Evolutionary conservation across 1,284 basidiomycete species (phyloP).

Genomic region (Trichosporon ovoides): DNA sequence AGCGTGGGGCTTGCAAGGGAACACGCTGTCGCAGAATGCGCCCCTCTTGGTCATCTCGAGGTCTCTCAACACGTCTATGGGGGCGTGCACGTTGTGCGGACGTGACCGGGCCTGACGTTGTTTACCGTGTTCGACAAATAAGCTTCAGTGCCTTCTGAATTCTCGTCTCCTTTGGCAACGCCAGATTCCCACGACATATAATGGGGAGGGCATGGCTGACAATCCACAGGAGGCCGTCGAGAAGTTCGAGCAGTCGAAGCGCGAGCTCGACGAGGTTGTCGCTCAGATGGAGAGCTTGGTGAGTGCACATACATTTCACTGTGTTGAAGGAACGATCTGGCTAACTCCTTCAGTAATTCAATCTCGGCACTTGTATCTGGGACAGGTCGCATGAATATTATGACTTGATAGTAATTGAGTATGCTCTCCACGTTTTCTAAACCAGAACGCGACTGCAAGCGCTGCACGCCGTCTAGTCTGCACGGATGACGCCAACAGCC

Average conservation of each 20-base stretch:
- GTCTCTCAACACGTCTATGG: neutral
- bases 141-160: neutral
- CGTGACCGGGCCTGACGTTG: neutral
- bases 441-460: neutral
- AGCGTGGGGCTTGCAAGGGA: too few relatives aligned
- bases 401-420: neutral
- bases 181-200: neutral
- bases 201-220: constrained; percentile 15
- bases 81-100: neutral
- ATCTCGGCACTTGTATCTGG: constrained; percentile 4
- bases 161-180: neutral
- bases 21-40: too few relatives aligned
- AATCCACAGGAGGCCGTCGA: constrained; percentile 61
- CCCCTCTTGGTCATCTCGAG: too few relatives aligned
- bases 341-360: constrained; percentile 4
- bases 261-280: constrained; percentile 83
- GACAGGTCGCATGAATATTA: constrained; percentile 7
- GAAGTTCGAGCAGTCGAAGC: constrained; percentile 72
- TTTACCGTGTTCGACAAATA: neutral
- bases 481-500: constrained; percentile 1
- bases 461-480: neutral
- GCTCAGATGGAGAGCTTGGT: constrained; percentile 69
- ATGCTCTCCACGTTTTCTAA: neutral
- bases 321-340: neutral
- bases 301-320: constrained; percentile 14